A percentile compares a stretch with the other conserved stretches of the same genome.
phyloP scores from a whole-genome alignment of 768 basidiomycete genomes.

The Lactarius tabidus region DNA sequence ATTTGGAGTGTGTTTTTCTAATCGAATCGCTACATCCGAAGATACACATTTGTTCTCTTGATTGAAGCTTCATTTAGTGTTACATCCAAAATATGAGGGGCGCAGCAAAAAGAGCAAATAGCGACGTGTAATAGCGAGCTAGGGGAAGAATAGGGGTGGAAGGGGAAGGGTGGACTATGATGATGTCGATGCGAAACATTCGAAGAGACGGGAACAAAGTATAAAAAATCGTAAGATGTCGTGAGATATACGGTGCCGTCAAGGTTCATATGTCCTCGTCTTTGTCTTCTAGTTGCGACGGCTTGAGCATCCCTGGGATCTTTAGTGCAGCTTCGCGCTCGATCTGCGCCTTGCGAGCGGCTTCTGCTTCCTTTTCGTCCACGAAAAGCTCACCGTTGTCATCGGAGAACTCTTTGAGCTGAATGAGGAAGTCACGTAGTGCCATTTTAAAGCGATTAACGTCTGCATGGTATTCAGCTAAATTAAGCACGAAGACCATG shows the following conservation, averaged over 20 bases:
- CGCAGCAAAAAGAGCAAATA: slow-evolving; percentile 23
- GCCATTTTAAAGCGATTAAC: slow-evolving; percentile 90
- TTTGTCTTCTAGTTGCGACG: slow-evolving; percentile 89
- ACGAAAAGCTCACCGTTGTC: slow-evolving; percentile 90
- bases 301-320: slow-evolving; percentile 98
- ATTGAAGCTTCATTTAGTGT: slow-evolving; percentile 20
- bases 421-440: slow-evolving; percentile 95
- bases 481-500: slow-evolving; percentile 58
- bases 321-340: slow-evolving; percentile 88
- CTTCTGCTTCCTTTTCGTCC: slow-evolving; percentile 92
- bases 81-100: slow-evolving; percentile 24
- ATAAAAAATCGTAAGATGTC: slow-evolving; percentile 19
- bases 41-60: slow-evolving; percentile 27
- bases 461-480: slow-evolving; percentile 72
- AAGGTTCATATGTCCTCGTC: slow-evolving; percentile 71
- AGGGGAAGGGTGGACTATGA: slow-evolving; percentile 16
- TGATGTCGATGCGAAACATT: slow-evolving; percentile 18
- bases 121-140: slow-evolving; percentile 21
- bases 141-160: slow-evolving; percentile 12
- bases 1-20: slow-evolving; percentile 5
- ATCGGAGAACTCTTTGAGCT: slow-evolving; percentile 95
- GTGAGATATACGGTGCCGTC: slow-evolving; percentile 16
- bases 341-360: slow-evolving; percentile 67
- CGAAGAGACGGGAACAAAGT: slow-evolving; percentile 17
- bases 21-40: slow-evolving; percentile 23